A percentile compares a stretch with the other conserved stretches of the same genome.
Evolutionary conservation across 2,329 filamentous ascomycete species (phyloP).

Genomic region (Tympanopsis confertula): DNA sequence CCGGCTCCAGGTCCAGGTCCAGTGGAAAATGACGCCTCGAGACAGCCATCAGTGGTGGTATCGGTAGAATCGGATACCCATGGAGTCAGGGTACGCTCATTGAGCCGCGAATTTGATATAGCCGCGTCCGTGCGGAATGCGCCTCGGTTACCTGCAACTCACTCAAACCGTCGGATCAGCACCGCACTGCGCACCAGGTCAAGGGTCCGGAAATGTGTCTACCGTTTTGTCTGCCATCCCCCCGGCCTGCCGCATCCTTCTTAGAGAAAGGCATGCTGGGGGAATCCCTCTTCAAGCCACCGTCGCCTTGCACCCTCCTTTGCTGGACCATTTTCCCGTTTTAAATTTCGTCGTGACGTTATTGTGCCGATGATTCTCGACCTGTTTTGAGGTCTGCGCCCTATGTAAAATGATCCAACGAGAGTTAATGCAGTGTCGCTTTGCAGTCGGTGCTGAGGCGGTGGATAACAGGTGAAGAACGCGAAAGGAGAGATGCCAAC

Average conservation of each 20-base stretch:
- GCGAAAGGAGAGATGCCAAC: too few relatives aligned
- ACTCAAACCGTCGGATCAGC: background rate
- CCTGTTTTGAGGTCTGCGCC: too few relatives aligned
- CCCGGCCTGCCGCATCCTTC: slow-evolving; percentile 20
- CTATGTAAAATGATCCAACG: too few relatives aligned
- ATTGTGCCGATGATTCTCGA: too few relatives aligned
- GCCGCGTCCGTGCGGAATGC: slow-evolving; percentile 79
- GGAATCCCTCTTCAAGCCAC: slow-evolving; percentile 3
- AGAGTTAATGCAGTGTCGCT: too few relatives aligned
- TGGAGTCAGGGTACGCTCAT: slow-evolving; percentile 66
- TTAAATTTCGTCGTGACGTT: too few relatives aligned
- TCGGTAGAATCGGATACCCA: slow-evolving; percentile 65
- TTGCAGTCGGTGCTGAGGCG: too few relatives aligned
- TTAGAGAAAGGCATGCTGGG: slow-evolving; percentile 24
- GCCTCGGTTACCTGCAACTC: slow-evolving; percentile 43
- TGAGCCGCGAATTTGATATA: slow-evolving; percentile 64
- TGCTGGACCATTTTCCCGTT: slow-evolving; percentile 1
- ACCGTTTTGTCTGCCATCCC: slow-evolving; percentile 19
- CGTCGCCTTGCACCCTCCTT: background rate
- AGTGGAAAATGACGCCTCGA: slow-evolving; percentile 46
- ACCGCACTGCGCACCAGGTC: background rate
- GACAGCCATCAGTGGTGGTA: slow-evolving; percentile 50
- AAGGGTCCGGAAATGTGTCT: slow-evolving; percentile 15
- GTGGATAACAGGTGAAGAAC: too few relatives aligned
- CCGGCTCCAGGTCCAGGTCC: slow-evolving; percentile 57